These are phyloP conservation scores for Irpex lacteus DNA, from an alignment of 1,284 basidiomycete genomes.

Conservation along the genomic window DNA sequence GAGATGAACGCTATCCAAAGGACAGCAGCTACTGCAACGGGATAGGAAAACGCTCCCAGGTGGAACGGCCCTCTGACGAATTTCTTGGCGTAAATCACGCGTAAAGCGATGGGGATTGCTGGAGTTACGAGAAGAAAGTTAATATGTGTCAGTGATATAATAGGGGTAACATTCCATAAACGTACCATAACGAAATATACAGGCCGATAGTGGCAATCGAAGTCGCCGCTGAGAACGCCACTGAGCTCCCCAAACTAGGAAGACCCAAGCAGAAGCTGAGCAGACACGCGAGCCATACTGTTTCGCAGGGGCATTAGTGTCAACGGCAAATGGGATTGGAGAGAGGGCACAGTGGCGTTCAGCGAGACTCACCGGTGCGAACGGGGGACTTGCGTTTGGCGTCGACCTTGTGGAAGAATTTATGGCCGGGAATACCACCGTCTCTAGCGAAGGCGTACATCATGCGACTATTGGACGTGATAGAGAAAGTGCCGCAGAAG, in stretches of 20 bases:
- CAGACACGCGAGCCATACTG: constrained; percentile 75
- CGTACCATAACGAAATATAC: constrained; percentile 70
- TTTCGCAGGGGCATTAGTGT: not conserved
- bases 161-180: not conserved
- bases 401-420: constrained; percentile 66
- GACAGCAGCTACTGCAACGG: constrained; percentile 51
- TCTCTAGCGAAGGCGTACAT: constrained; percentile 76
- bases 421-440: constrained; percentile 65
- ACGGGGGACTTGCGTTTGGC: constrained; percentile 57
- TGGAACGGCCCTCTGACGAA: constrained; percentile 74
- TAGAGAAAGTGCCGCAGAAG: constrained; percentile 72
- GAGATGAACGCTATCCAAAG: constrained; percentile 63
- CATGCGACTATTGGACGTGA: constrained; percentile 78
- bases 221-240: constrained; percentile 74
- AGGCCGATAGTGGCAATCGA: constrained; percentile 75
- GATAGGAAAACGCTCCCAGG: constrained; percentile 58
- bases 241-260: constrained; percentile 66
- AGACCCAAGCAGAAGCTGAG: constrained; percentile 74
- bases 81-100: constrained; percentile 53
- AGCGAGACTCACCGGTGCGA: constrained; percentile 50
- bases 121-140: constrained; percentile 6
- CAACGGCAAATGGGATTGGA: not conserved
- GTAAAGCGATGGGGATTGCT: constrained; percentile 68
- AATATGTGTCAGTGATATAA: not conserved
- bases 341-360: not conserved